Base-by-base conservation (phyloP, 106 monocot species). In the Vanilla planifolia region DNA sequence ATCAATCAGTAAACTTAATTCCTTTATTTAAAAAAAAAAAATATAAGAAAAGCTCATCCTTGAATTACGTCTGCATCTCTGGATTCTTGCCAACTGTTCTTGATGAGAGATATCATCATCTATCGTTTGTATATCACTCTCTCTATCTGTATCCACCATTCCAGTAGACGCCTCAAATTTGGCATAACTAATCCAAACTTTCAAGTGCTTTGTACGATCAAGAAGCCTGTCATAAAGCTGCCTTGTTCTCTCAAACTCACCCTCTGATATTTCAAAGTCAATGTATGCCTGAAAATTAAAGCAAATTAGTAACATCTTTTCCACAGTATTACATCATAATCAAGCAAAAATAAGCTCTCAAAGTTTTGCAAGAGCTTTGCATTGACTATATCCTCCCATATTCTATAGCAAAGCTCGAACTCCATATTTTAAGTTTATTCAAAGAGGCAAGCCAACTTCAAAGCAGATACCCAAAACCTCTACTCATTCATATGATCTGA, bases 141-240 rank as follows among this genome's bases (percentile, higher is more conserved):
- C 74, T 3, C 26, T 59, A 0, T 64, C 61, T 42, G 72, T 71
- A 16, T 59, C 63, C 22, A 75, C 76, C 26, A 47, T 9, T 50
- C 60, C 81, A 73, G 69, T 65, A 45, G 84, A 84, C 32, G 84
- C 86, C 71, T 96, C 95, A 79, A 96, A 96, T 48, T 91, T 81
- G 8, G 95, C 95, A 67, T 81, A 96, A 39, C 95, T 96, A 16
- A 87, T 61, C 95, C 95, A 96, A 2, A 96, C 95, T 39, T 96
- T 96, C 69, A 91, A 55, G 64, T 96, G 90, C 56, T 84, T 90
- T 28, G 95, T 96, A 62, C 95, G 46, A 64, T 96, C 90, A 43
- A 96, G 74, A 3, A 96, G 68, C 46, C 83, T 81, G 37, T 96
- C 90, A 58, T 90, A 90, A 3, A 96, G 81, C 60, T 84, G 69